phyloP scores from a whole-genome alignment of 805 yeast species.

The Torulaspora delbrueckii region DNA sequence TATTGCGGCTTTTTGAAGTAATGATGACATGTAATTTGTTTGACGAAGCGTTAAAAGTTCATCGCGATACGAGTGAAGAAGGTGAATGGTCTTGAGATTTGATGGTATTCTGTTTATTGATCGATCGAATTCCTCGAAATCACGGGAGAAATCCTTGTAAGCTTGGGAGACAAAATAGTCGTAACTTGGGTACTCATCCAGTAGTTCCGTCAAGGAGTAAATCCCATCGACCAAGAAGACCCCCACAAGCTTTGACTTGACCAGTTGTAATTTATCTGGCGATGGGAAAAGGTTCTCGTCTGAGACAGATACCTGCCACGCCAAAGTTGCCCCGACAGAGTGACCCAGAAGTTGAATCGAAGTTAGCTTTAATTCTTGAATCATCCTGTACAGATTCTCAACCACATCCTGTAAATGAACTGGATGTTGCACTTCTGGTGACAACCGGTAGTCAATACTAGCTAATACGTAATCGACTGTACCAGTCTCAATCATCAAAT shows the following conservation, averaged over 20 bases:
- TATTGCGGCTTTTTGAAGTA: constrained; percentile 29
- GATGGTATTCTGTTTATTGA: constrained; percentile 13
- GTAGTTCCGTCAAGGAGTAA: constrained; percentile 46
- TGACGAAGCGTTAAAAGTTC: constrained; percentile 58
- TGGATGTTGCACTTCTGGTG: constrained; percentile 62
- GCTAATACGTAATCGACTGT: constrained; percentile 11
- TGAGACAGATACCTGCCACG: constrained; percentile 44
- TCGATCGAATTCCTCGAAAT: constrained; percentile 21
- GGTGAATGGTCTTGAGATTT: constrained; percentile 24
- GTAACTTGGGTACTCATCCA: constrained; percentile 61
- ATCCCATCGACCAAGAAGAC: constrained; percentile 63
- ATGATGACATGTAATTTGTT: constrained; percentile 37
- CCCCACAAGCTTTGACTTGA: constrained; percentile 18
- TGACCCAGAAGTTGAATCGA: constrained; percentile 54
- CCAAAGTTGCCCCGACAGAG: constrained; percentile 73
- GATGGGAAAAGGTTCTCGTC: constrained; percentile 1
- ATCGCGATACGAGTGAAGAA: constrained; percentile 62
- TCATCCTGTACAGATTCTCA: constrained; percentile 36
- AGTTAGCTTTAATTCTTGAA: constrained; percentile 23
- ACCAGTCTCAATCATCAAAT: constrained; percentile 11
- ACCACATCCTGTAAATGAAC: constrained; percentile 53
- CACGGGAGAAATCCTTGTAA: constrained; percentile 35
- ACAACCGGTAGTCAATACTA: constrained; percentile 59
- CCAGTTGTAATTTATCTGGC: constrained; percentile 2
- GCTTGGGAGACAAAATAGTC: constrained; percentile 55